Evolutionary conservation across 345 rosid genomes (phyloP).

Genomic region (Linum usitatissimum): DNA sequence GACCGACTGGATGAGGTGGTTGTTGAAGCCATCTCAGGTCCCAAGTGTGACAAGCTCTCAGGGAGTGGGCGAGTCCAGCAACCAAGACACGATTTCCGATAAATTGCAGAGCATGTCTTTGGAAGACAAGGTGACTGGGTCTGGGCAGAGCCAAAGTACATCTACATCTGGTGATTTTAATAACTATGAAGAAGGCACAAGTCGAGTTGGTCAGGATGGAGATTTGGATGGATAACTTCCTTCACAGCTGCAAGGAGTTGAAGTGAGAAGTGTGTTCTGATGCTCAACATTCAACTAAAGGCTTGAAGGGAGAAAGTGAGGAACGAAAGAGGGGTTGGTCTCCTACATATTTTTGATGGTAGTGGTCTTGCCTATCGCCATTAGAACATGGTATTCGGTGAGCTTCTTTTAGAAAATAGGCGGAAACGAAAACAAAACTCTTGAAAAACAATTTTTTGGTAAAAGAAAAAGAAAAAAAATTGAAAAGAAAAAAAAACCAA

Average conservation of each 20-base stretch:
- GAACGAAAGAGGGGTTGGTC: background rate
- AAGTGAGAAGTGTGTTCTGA: background rate
- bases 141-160: conserved; percentile 4
- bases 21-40: conserved; percentile 34
- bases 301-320: no score
- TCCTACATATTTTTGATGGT: background rate
- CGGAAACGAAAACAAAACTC: no score
- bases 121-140: conserved; percentile 13
- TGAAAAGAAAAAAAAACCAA: no score
- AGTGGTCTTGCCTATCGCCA: background rate
- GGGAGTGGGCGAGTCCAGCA: conserved; percentile 13
- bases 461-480: no score
- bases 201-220: no score
- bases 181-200: background rate
- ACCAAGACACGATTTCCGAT: conserved; percentile 18
- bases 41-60: conserved; percentile 24
- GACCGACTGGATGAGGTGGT: conserved; percentile 55
- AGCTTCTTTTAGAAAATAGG: background rate
- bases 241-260: background rate
- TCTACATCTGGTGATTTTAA: conserved; percentile 8
- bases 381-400: background rate
- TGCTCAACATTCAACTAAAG: background rate
- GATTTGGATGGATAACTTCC: background rate
- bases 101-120: conserved; percentile 25
- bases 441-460: no score